These are phyloP conservation scores for Scheffersomyces lignosus DNA, from an alignment of 805 yeast species.

Conservation along the genomic window DNA sequence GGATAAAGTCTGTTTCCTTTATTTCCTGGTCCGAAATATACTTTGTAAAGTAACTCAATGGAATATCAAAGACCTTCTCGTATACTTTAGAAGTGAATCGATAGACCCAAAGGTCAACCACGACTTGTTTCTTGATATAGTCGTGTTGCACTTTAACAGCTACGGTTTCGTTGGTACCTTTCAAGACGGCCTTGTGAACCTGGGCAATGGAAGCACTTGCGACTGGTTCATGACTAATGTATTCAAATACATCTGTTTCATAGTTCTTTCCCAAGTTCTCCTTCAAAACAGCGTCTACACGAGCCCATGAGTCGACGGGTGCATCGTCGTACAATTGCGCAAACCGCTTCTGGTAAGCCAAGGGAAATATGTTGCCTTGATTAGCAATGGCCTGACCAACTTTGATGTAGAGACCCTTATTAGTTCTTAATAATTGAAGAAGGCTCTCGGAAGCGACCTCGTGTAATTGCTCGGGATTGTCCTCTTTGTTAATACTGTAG, in stretches of 20 bases:
- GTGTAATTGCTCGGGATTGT: constrained; percentile 48
- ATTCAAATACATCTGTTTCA: constrained; percentile 34
- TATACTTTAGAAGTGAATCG: constrained; percentile 50
- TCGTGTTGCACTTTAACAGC: constrained; percentile 70
- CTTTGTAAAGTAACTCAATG: constrained; percentile 53
- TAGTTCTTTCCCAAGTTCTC: constrained; percentile 45
- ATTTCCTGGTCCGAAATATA: constrained; percentile 58
- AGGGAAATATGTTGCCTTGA: constrained; percentile 68
- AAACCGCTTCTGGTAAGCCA: constrained; percentile 59
- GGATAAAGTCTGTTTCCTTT: constrained; percentile 61
- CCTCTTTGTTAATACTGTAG: constrained; percentile 47
- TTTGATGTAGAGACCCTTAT: constrained; percentile 62
- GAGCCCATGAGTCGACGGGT: constrained; percentile 55
- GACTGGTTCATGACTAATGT: constrained; percentile 56
- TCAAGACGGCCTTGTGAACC: constrained; percentile 56
- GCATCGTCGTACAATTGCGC: constrained; percentile 65
- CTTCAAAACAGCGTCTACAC: constrained; percentile 40
- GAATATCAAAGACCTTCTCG: constrained; percentile 62
- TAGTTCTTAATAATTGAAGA: constrained; percentile 26
- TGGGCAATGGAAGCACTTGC: constrained; percentile 80
- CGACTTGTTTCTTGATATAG: constrained; percentile 59
- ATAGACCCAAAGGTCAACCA: constrained; percentile 62
- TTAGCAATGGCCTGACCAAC: constrained; percentile 79
- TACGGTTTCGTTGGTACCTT: constrained; percentile 46
- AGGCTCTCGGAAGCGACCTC: constrained; percentile 50